Conservation (phyloP, 306 rosid genomes). For the Myrica gale region DNA sequence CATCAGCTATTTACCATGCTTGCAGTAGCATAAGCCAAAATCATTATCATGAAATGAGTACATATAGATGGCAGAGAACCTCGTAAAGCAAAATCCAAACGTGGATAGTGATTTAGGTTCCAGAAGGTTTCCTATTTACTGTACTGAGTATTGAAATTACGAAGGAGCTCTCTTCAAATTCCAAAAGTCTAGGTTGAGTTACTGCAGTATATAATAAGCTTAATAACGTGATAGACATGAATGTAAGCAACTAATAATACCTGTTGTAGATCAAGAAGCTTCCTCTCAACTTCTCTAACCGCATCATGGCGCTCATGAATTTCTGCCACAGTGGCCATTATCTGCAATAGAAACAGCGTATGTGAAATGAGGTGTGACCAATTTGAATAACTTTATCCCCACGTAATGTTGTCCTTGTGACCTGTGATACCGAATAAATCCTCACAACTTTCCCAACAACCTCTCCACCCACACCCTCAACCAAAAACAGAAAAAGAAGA, state of each 20-base stretch:
- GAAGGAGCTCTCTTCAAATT: background rate
- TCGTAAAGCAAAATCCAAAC: background rate
- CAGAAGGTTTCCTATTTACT: background rate
- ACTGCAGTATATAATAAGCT: background rate
- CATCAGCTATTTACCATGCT: background rate
- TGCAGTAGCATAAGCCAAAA: background rate
- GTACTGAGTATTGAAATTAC: background rate
- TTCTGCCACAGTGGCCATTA: slow-evolving; percentile 87
- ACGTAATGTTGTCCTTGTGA: slow-evolving; percentile 3
- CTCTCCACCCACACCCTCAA: background rate
- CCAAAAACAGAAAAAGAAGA: too few relatives aligned
- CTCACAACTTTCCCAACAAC: background rate
- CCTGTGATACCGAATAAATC: background rate
- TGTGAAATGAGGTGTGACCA: slow-evolving; percentile 11
- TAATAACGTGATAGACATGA: slow-evolving; percentile 2
- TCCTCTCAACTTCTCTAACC: slow-evolving; percentile 83
- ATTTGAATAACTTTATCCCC: slow-evolving; percentile 7
- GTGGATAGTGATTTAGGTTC: background rate
- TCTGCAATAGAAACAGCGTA: slow-evolving; percentile 44
- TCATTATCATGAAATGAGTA: background rate
- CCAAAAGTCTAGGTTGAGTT: background rate
- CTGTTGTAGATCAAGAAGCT: slow-evolving; percentile 90
- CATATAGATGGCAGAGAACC: background rate
- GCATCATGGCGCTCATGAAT: slow-evolving; percentile 96
- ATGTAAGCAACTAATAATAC: slow-evolving; percentile 35